Conservation (phyloP, 768 basidiomycete genomes). For the Collybiopsis confluens region DNA sequence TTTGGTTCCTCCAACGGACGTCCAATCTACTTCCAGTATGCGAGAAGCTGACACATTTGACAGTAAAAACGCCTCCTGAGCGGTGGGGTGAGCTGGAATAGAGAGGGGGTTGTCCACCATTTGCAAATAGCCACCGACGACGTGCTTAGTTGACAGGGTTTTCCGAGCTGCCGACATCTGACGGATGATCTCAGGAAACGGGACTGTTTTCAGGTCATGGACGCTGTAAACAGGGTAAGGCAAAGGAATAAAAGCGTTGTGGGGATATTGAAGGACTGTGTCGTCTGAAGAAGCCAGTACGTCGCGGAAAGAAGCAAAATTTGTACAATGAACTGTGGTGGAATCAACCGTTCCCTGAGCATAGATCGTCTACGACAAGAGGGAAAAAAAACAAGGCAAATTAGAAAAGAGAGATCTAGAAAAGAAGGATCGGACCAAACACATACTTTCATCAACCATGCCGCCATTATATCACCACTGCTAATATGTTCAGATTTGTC, state of each 20-base stretch:
- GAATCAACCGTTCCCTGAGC: constrained; percentile 24
- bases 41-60: constrained; percentile 38
- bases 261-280: constrained; percentile 24
- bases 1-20: constrained; percentile 23
- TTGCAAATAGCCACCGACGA: background rate
- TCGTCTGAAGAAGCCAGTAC: constrained; percentile 17
- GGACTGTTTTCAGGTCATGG: constrained; percentile 24
- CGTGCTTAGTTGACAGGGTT: constrained; percentile 1
- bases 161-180: constrained; percentile 17
- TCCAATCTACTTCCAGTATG: constrained; percentile 38
- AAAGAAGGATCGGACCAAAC: no score
- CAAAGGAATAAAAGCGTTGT: constrained; percentile 35
- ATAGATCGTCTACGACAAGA: constrained; percentile 32
- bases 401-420: background rate
- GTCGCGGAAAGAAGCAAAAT: constrained; percentile 33
- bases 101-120: constrained; percentile 11
- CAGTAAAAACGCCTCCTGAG: constrained; percentile 31
- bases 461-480: constrained; percentile 36
- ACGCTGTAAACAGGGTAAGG: constrained; percentile 37
- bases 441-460: constrained; percentile 37
- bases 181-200: constrained; percentile 24
- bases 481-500: constrained; percentile 18
- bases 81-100: constrained; percentile 30
- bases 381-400: background rate
- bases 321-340: constrained; percentile 30